Evolutionary conservation across 768 basidiomycete genomes (phyloP), one percentile per base, ranked within the genome.

Genomic region (Lactifluus volemus): DNA sequence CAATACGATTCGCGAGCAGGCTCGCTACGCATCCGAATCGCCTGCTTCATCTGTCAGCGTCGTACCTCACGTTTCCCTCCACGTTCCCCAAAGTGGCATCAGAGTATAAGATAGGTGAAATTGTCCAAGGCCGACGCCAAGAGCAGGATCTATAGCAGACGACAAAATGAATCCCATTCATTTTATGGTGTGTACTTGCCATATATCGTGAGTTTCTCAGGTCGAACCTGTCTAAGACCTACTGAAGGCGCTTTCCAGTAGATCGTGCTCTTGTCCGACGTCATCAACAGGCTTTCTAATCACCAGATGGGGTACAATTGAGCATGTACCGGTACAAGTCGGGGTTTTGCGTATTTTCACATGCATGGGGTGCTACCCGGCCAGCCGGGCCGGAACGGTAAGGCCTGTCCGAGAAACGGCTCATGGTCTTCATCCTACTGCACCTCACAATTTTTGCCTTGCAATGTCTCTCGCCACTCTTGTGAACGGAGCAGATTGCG

Each of bases 391-490:
- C 32, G 32, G 32, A 34, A 34, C 32, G 32, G 9, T 34, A 25
- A 34, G 32, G 32, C 32, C 1, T 34, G 32, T 25, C 25, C 25
- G 25, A 25, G 25, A 1, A 25, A 25, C 25, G 25, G 25, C 1
- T 25, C 25, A 25, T 25, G 25, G 25, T 25, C 25, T 25, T 25
- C 25, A 25, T 25, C 25, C 25, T 25, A 25, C 25, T 25, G 25
- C 2, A 25, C 25, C 25, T 25, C 25, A 25, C 41, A 8, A 21
- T 17, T 42, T 21, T 29, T 12, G 36, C 30, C 14, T 36, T 10
- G 32, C 32, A 14, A 92, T 93, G 91, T 85, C 90, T 6, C 77
- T 94, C 32, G 86, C 90, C 52, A 81, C 89, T 79, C 85, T 95
- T 19, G 79, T 85, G 21, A 83, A 80, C 49, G 84, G 84, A 45